Conservation (phyloP, 148 eudicot species). For the Linanthus parryae region DNA sequence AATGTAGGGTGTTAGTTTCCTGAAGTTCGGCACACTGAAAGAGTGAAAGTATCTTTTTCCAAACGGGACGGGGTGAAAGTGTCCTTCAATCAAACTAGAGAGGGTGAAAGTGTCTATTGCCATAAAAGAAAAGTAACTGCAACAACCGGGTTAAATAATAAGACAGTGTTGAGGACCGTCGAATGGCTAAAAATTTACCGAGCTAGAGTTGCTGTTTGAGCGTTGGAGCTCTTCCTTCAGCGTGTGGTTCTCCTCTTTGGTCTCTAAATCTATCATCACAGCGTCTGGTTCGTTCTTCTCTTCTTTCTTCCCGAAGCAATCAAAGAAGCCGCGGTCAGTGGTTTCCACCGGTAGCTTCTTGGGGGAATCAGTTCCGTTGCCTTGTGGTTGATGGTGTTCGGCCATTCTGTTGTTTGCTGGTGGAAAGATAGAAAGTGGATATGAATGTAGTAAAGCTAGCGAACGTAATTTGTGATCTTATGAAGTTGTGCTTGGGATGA, state of each 20-base stretch:
- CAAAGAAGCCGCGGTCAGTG: conserved; percentile 39
- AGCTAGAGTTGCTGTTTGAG: conserved; percentile 42
- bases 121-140: too few relatives aligned
- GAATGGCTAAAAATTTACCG: conserved; percentile 22
- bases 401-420: conserved; percentile 17
- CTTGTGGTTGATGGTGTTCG: conserved; percentile 21
- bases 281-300: conserved; percentile 18
- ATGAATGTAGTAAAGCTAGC: too few relatives aligned
- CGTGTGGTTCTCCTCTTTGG: conserved; percentile 23
- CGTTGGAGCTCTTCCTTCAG: conserved; percentile 37
- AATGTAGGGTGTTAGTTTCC: too few relatives aligned
- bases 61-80: too few relatives aligned
- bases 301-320: conserved; percentile 47
- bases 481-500: conserved; percentile 7
- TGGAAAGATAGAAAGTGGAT: too few relatives aligned
- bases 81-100: too few relatives aligned
- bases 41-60: too few relatives aligned
- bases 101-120: too few relatives aligned
- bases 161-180: too few relatives aligned
- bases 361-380: conserved; percentile 8
- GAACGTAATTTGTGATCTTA: not conserved
- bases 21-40: too few relatives aligned
- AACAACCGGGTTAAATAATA: too few relatives aligned
- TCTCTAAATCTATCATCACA: conserved; percentile 16
- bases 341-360: conserved; percentile 16